These are phyloP conservation scores for Taxawa tesnikishii DNA, from an alignment of 2,329 filamentous ascomycete genomes.

Conservation along the genomic window DNA sequence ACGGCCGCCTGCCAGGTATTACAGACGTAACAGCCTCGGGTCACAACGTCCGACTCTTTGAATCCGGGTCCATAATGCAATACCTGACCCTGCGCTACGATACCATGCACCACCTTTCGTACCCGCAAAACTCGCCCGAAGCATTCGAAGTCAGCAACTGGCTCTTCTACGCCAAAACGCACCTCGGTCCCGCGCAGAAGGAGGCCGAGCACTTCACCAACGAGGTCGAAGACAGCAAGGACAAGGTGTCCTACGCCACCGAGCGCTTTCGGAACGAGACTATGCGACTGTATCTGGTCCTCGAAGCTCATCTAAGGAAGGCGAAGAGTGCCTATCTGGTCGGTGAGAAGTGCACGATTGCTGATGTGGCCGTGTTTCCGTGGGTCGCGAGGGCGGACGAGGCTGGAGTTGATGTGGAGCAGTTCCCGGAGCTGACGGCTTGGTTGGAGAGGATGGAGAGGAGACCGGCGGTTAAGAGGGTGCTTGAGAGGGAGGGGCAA, in stretches of 20 bases:
- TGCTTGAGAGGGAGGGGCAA: too few relatives aligned
- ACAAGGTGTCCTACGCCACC: slow-evolving; percentile 71
- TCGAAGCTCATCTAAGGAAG: slow-evolving; percentile 55
- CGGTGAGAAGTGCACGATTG: too few relatives aligned
- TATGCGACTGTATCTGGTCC: slow-evolving; percentile 64
- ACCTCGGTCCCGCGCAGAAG: slow-evolving; percentile 30
- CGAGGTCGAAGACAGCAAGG: slow-evolving; percentile 74
- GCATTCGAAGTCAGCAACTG: slow-evolving; percentile 67
- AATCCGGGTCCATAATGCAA: slow-evolving; percentile 69
- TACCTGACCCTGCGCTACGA: slow-evolving; percentile 82
- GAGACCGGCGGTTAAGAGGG: too few relatives aligned
- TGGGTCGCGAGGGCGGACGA: too few relatives aligned
- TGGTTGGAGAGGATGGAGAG: too few relatives aligned
- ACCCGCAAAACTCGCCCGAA: slow-evolving; percentile 58
- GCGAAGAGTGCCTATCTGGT: too few relatives aligned
- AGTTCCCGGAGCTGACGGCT: too few relatives aligned
- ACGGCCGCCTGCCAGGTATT: too few relatives aligned
- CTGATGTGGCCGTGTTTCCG: too few relatives aligned
- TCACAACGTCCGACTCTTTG: slow-evolving; percentile 72
- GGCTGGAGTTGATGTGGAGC: too few relatives aligned
- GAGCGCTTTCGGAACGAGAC: slow-evolving; percentile 76
- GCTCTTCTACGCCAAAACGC: slow-evolving; percentile 61
- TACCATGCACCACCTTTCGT: slow-evolving; percentile 69
- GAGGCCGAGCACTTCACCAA: slow-evolving; percentile 75
- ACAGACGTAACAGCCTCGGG: too few relatives aligned